Percentiles rank a stretch among this genome's conserved stretches.
Evolutionary conservation across 148 eudicot species (phyloP).

Genomic region (Selenicereus undatus): DNA sequence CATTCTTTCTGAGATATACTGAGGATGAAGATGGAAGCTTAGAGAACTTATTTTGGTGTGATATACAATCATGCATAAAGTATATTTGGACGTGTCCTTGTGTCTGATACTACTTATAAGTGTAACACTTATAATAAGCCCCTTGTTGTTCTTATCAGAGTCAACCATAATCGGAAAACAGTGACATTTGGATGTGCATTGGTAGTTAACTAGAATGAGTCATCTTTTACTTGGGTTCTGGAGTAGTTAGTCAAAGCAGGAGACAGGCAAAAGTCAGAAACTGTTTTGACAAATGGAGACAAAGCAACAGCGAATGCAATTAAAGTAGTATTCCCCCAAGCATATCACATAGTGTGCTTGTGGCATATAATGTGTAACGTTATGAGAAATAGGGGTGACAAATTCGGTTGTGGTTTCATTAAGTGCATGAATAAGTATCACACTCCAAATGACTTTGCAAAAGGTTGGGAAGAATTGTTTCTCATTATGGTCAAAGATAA

Average conservation of each 20-base stretch:
- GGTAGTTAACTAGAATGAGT: not conserved
- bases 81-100: no score
- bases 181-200: not conserved
- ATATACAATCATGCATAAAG: no score
- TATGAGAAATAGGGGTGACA: not conserved
- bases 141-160: not conserved
- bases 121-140: no score
- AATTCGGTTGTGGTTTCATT: not conserved
- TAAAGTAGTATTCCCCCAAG: not conserved
- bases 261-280: not conserved
- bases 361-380: conserved; percentile 3
- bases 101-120: no score
- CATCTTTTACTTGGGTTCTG: not conserved
- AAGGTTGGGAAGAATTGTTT: not conserved
- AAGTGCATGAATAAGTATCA: not conserved
- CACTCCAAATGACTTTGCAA: not conserved
- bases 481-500: no score
- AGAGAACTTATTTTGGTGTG: no score
- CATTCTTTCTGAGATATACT: no score
- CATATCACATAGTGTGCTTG: not conserved
- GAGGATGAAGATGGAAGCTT: no score
- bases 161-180: not conserved
- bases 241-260: not conserved
- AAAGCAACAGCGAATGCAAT: not conserved
- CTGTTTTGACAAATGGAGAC: not conserved